Conservation (phyloP, 805 yeast species). For the Lipomyces orientalis region DNA sequence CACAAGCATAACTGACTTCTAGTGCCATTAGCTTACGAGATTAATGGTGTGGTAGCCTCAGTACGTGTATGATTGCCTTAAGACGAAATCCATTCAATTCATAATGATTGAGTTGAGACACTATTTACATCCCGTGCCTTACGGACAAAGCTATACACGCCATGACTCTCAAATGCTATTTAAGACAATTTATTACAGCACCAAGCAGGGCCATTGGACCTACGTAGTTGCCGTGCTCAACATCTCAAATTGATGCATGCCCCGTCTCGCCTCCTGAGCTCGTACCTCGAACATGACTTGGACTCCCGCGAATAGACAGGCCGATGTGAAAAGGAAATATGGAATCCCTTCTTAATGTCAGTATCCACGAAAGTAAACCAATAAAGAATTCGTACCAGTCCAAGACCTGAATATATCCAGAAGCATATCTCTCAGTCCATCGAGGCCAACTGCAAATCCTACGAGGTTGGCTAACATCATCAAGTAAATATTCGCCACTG, state of each 20-base stretch:
- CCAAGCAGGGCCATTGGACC: too few species aligned
- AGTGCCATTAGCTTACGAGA: too few species aligned
- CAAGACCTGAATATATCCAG: slow-evolving; percentile 73
- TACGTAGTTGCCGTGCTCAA: slow-evolving; percentile 40
- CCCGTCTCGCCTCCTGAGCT: slow-evolving; percentile 81
- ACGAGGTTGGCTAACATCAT: slow-evolving; percentile 96
- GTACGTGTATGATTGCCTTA: too few species aligned
- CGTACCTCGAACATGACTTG: slow-evolving; percentile 95
- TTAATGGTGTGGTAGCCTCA: too few species aligned
- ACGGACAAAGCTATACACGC: too few species aligned
- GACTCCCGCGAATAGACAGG: slow-evolving; percentile 76
- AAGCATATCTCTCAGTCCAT: slow-evolving; percentile 74
- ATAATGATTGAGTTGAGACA: too few species aligned
- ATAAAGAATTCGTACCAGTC: slow-evolving; percentile 54
- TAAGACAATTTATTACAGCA: too few species aligned
- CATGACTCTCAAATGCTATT: too few species aligned
- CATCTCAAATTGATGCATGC: slow-evolving; percentile 85
- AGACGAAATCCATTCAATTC: too few species aligned
- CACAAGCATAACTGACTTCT: too few species aligned
- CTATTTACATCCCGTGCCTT: too few species aligned
- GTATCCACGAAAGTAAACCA: not conserved
- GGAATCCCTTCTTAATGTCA: slow-evolving; percentile 21
- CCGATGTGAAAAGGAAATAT: slow-evolving; percentile 64
- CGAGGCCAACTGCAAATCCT: slow-evolving; percentile 92
- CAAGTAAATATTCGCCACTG: slow-evolving; percentile 90